Evolutionary conservation across 257 asterid genomes (phyloP).

Genomic region (Ehretia macrophylla): DNA sequence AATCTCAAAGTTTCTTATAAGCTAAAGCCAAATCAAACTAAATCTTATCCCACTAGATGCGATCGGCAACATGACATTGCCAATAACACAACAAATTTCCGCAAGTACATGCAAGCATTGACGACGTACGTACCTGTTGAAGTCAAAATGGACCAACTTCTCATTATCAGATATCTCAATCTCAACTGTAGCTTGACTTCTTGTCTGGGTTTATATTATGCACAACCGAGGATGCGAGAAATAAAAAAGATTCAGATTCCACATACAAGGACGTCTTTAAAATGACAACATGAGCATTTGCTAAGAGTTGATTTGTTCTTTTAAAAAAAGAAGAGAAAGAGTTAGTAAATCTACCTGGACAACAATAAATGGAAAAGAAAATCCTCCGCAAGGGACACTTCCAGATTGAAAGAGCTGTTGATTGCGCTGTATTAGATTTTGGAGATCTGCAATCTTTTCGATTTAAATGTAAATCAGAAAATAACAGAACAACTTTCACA

Average conservation of each 20-base stretch:
- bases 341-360: constrained; percentile 6
- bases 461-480: too few species aligned
- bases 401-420: constrained; percentile 4
- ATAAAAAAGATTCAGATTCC: neutral
- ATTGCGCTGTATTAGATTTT: constrained; percentile 17
- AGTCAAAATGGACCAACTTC: constrained; percentile 23
- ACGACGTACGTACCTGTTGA: constrained; percentile 23
- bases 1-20: neutral
- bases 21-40: neutral
- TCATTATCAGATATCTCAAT: constrained; percentile 27
- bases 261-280: too few species aligned
- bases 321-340: neutral
- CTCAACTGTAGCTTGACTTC: constrained; percentile 20
- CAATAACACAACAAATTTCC: neutral
- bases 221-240: neutral
- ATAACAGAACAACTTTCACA: too few species aligned
- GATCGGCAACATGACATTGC: neutral
- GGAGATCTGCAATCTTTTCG: constrained; percentile 18
- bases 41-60: neutral
- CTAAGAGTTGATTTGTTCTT: too few species aligned
- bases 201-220: constrained; percentile 13
- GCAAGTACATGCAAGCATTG: neutral
- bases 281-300: too few species aligned
- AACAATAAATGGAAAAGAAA: constrained; percentile 22
- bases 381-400: constrained; percentile 6